Percentiles rank a stretch among this genome's conserved stretches.
Conservation (phyloP, 1,284 basidiomycete genomes). For the Heterobasidion irregulare region DNA sequence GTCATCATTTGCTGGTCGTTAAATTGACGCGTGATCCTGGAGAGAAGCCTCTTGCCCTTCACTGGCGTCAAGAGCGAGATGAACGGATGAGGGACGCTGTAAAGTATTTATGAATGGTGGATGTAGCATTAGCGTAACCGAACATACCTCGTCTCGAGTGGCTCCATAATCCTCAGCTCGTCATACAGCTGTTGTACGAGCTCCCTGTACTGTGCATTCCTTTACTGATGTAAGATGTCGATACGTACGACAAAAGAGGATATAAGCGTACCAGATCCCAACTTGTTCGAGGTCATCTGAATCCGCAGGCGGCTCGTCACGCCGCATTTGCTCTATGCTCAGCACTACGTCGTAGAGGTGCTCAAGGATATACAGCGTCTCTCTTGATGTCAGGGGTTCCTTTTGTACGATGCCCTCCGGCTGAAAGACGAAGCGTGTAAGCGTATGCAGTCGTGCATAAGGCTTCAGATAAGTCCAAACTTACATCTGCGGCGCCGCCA, state of each 20-base stretch:
- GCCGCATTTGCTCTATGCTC: conserved; percentile 78
- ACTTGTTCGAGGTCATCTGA: conserved; percentile 49
- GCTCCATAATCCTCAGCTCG: conserved; percentile 79
- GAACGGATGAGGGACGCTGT: conserved; percentile 91
- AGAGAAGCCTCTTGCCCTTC: conserved; percentile 92
- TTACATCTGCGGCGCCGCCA: conserved; percentile 44
- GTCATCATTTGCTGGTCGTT: conserved; percentile 77
- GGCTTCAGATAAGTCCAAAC: conserved; percentile 7
- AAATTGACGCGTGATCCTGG: conserved; percentile 85
- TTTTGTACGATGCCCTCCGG: conserved; percentile 46
- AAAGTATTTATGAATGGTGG: conserved; percentile 1
- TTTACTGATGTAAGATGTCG: conserved; percentile 18
- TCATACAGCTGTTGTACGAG: conserved; percentile 75
- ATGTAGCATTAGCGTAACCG: no score
- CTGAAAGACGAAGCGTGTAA: conserved; percentile 21
- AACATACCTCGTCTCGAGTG: conserved; percentile 79
- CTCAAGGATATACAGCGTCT: conserved; percentile 80
- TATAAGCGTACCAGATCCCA: conserved; percentile 40
- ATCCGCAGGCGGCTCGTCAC: conserved; percentile 66
- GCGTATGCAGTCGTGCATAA: not conserved
- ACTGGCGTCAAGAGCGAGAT: conserved; percentile 83
- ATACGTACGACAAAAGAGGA: not conserved
- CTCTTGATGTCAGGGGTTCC: conserved; percentile 72
- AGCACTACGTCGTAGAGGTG: conserved; percentile 82
- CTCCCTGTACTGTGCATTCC: conserved; percentile 53